Percentiles rank a stretch among this genome's conserved stretches.
These are phyloP conservation scores for Chalciporus sp. DNA, from an alignment of 1,284 basidiomycete species.

Conservation along the genomic window DNA sequence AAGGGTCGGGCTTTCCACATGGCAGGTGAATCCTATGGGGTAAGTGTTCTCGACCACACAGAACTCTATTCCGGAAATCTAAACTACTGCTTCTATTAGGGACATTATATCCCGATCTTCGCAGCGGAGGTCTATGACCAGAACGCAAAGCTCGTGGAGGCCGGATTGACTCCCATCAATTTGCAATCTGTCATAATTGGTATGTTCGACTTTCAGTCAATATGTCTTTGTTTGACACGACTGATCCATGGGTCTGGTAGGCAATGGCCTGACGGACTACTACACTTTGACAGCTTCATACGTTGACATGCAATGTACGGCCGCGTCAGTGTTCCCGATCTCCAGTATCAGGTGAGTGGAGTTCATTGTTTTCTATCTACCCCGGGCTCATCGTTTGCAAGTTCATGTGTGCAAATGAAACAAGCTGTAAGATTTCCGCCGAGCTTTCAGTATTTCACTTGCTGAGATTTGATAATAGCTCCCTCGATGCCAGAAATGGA, in stretches of 20 bases:
- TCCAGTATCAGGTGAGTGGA: conserved; percentile 21
- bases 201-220: conserved; percentile 30
- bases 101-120: conserved; percentile 84
- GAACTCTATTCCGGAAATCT: neutral
- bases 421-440: conserved; percentile 38
- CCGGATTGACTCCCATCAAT: conserved; percentile 74
- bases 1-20: conserved; percentile 60
- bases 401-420: conserved; percentile 53
- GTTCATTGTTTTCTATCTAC: neutral
- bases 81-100: conserved; percentile 41
- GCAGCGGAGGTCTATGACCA: conserved; percentile 81
- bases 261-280: conserved; percentile 58
- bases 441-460: neutral
- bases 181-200: conserved; percentile 82
- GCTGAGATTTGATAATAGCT: conserved; percentile 32
- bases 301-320: conserved; percentile 53
- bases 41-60: conserved; percentile 28
- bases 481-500: conserved; percentile 52
- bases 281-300: conserved; percentile 43
- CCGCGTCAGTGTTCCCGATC: conserved; percentile 47
- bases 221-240: neutral
- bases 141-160: conserved; percentile 61
- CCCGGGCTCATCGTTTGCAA: conserved; percentile 30
- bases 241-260: conserved; percentile 33
- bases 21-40: conserved; percentile 63